Conservation (phyloP, 352 stramenopile genomes). For the Pythium apleroticum region DNA sequence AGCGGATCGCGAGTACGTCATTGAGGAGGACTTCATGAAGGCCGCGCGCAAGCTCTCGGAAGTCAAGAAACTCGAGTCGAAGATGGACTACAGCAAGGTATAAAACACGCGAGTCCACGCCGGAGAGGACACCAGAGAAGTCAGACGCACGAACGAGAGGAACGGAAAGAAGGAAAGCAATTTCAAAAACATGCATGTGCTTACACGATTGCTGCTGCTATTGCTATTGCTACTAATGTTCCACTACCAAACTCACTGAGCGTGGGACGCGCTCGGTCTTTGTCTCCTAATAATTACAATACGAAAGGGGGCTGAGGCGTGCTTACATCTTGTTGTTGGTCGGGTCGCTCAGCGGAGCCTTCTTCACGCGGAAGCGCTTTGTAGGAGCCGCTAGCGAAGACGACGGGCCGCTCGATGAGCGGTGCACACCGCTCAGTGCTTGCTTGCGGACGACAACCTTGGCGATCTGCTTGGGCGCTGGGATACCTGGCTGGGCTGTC, state of each 20-base stretch:
- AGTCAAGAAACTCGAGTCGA: conserved; percentile 99
- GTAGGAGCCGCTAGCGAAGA: conserved; percentile 20
- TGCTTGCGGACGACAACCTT: conserved; percentile 21
- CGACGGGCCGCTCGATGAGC: conserved; percentile 9
- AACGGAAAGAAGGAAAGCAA: background rate
- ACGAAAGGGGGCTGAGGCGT: background rate
- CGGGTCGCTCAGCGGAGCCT: conserved; percentile 22
- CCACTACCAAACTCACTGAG: background rate
- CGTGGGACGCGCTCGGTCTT: background rate
- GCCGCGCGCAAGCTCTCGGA: conserved; percentile 98
- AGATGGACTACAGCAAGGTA: conserved; percentile 99
- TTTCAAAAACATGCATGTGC: conserved; percentile 5
- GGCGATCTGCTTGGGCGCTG: conserved; percentile 15
- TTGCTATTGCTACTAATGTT: conserved; percentile 1
- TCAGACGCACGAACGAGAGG: background rate
- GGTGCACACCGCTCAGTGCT: conserved; percentile 13
- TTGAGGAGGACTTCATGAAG: conserved; percentile 99
- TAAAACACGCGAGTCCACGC: conserved; percentile 53
- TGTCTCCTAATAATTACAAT: conserved; percentile 31
- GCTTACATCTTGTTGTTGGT: conserved; percentile 28
- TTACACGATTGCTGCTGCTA: background rate
- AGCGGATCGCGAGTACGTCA: conserved; percentile 97
- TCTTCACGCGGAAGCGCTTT: conserved; percentile 26
- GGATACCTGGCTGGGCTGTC: conserved; percentile 4
- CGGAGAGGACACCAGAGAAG: background rate